These are phyloP conservation scores for Phytopythium chamaehyphon DNA, from an alignment of 352 stramenopile genomes.

Conservation along the genomic window DNA sequence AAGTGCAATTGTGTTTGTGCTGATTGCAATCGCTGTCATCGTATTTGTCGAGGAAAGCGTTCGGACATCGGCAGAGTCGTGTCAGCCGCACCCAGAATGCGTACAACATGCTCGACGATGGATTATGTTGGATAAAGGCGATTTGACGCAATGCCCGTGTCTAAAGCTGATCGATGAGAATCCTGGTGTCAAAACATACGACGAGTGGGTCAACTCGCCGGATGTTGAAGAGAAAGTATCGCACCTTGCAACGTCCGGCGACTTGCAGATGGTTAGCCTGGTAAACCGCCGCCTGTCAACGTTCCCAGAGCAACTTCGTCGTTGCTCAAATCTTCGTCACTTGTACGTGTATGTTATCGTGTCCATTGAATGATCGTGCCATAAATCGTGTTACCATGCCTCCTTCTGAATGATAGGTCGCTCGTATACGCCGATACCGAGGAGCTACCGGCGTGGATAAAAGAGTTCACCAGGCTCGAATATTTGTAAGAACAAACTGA, in stretches of 20 bases:
- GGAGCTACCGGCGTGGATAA: slow-evolving; percentile 29
- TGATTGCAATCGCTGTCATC: slow-evolving; percentile 3
- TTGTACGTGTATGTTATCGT: slow-evolving; percentile 20
- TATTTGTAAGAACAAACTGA: slow-evolving; percentile 34
- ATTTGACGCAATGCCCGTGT: slow-evolving; percentile 27
- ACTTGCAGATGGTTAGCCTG: slow-evolving; percentile 22
- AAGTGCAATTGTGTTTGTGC: slow-evolving; percentile 8
- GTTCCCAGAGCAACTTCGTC: slow-evolving; percentile 17
- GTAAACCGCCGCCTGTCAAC: slow-evolving; percentile 20
- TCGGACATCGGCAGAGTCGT: slow-evolving; percentile 4
- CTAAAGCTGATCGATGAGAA: slow-evolving; percentile 23
- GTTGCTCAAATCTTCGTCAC: slow-evolving; percentile 17
- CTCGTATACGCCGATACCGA: slow-evolving; percentile 37
- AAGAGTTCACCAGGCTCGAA: slow-evolving; percentile 25
- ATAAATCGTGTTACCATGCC: too few species aligned
- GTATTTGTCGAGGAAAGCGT: slow-evolving; percentile 12
- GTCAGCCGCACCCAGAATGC: slow-evolving; percentile 15
- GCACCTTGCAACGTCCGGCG: slow-evolving; percentile 11
- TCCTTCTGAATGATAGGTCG: slow-evolving; percentile 11
- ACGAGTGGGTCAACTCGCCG: slow-evolving; percentile 22
- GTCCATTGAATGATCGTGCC: too few species aligned
- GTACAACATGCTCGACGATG: slow-evolving; percentile 16
- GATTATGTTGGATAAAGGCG: slow-evolving; percentile 1
- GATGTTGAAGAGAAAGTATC: slow-evolving; percentile 18
- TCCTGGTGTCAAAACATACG: slow-evolving; percentile 10